Evolutionary conservation across 1,284 basidiomycete genomes (phyloP), one percentile per base, ranked within the genome.

Genomic region (Trichosporon inkin): DNA sequence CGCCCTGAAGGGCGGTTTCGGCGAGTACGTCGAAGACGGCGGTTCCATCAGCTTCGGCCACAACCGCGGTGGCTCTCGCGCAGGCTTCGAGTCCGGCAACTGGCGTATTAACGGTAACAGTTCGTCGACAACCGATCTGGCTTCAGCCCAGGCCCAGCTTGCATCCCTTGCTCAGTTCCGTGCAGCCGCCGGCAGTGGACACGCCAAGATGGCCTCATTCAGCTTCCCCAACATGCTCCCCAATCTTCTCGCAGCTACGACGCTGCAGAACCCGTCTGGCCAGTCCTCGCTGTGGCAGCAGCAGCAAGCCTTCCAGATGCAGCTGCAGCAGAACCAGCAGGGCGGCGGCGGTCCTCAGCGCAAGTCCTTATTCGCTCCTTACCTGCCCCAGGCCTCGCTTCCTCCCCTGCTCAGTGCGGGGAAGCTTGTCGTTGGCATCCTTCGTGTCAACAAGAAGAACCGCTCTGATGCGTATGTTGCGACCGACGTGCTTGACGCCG

Each of bases 371-470:
- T 99, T 99, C 74, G 96, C 96, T 66, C 96, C 95, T 59, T 99
- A 99, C 75, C 86, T 99, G 59, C 96, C 96, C 56, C 95, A 98
- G 77, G 94, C 94, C 10, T 96, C 93, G 41, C 84, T 99, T 49
- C 95, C 96, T 32, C 95, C 95, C 53, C 86, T 99, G 62, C 85
- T 99, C 56, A 90, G 91, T n/a, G 94, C 96, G 16, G 96, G 95
- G 54, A 99, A 99, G 80, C 84, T 99, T 52, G 96, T 99, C 61
- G 94, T 99, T 60, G 96, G 96, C 65, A 92, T 97, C 56, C 81
- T 99, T 56, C 88, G 96, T 55, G 94, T 99, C 71, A 99, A 99
- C 82, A 99, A 99, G 81, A 89, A 96, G 71, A 98, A 98, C 78
- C 86, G 96, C 58, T 98, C 95, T 22, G 96, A 99, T 78, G 96